Base-by-base conservation (phyloP, 768 basidiomycete genomes). In the Boletus rubroflammeus region DNA sequence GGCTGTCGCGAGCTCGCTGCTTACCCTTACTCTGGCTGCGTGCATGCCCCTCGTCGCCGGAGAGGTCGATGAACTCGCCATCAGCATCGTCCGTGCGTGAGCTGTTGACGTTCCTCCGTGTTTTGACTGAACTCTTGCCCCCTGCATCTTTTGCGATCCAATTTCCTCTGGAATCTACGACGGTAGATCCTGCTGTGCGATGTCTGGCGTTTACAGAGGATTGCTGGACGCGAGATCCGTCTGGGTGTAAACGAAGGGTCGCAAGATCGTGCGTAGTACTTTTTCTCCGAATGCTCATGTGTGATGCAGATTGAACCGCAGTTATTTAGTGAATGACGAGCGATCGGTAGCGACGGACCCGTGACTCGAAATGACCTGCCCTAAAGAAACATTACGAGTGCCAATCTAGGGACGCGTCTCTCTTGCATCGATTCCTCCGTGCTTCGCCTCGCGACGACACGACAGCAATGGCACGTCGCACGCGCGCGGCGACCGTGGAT, bases 131-230 rank as follows among this genome's bases (percentile, higher is more conserved):
- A 7, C 64, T 69, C 31, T 68, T 65, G 2, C 87, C 86, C 17
- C 79, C 85, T 2, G 86, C 86, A 62, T 88, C 85, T 32, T 65
- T 72, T 10, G 87, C 86, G 21, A 86, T 78, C 82, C 84, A 86
- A 55, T 85, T 84, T 13, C 81, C 83, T 44, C 79, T 75, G 2
- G 72, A 51, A 65, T 82, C 80, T 48, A 74, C 72, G 3, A 77
- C 67, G 14, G 74, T 67, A 41, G 65, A 64, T 31, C 60, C 68
- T 17, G 74, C 72, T 29, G 68, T 72, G 52, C 74, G 70, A 6
- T 60, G 63, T 25, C 66, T 62, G 2, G 65, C 54, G 39, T 77
- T 80, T 5, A 48, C 57, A 4, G 74, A 64, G n/a, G 69, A 68
- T 53, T 75, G 79, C 41, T 77, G 72, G 5, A 87, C 82, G 38